These are phyloP conservation scores for Helichrysum umbraculigerum DNA, from an alignment of 129 eudicot genomes.

Conservation along the genomic window DNA sequence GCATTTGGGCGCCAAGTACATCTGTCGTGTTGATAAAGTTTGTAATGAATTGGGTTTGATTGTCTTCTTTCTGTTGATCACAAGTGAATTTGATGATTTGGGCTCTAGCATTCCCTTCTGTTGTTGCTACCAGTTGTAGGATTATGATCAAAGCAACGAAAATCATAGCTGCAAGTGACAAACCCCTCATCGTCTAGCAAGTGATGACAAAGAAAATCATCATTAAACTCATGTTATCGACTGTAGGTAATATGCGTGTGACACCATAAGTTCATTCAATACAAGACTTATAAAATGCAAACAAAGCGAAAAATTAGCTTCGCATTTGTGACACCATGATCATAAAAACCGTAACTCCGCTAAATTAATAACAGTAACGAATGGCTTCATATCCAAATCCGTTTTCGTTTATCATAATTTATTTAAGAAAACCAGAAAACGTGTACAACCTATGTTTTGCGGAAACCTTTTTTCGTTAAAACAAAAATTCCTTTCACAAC, in stretches of 20 bases:
- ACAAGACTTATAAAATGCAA: too few species aligned
- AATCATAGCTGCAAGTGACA: neutral
- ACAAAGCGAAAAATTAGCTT: too few species aligned
- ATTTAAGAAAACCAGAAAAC: too few species aligned
- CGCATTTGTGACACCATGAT: too few species aligned
- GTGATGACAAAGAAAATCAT: neutral
- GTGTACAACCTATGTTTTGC: too few species aligned
- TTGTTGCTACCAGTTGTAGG: slow-evolving; percentile 33
- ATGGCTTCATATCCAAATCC: too few species aligned
- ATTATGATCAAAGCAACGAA: slow-evolving; percentile 25
- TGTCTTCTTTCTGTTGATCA: slow-evolving; percentile 34
- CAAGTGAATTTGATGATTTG: slow-evolving; percentile 42
- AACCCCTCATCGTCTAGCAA: slow-evolving; percentile 17
- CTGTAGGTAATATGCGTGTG: neutral
- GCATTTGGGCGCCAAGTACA: slow-evolving; percentile 50
- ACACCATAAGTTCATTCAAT: neutral
- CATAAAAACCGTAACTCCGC: too few species aligned
- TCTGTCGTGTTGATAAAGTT: slow-evolving; percentile 60
- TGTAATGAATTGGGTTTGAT: slow-evolving; percentile 41
- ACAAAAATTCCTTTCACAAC: too few species aligned
- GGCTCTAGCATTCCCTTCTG: slow-evolving; percentile 58
- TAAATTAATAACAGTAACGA: too few species aligned
- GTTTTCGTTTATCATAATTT: too few species aligned
- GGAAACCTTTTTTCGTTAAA: too few species aligned
- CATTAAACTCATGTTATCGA: too few species aligned